Evolutionary conservation across 805 yeast genomes (phyloP), one percentile per base, ranked within the genome.

Genomic region (Lipomyces yamadae): DNA sequence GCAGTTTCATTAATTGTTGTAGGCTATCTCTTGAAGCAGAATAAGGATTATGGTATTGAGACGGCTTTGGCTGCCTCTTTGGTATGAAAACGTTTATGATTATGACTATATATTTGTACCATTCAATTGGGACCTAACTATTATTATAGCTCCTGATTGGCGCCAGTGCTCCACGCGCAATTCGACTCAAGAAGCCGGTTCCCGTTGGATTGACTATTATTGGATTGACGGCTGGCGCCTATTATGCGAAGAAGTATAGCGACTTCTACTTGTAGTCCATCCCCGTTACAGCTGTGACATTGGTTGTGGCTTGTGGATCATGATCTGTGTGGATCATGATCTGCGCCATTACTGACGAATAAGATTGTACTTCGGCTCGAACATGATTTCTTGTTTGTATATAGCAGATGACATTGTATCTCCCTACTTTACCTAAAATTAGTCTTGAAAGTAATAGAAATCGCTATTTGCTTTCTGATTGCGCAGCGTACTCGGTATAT

Each of bases 31-130:
- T 80, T 92, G 68, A 83, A 85, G 70, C 80, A 87, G 63, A 90
- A 91, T 76, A 87, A 86, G 68, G 92, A 90, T 75, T 85, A 85
- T 78, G 97, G 97, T 56, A 82, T 93, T 70, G 93, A 90, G 76
- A 76, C 89, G 18, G 97, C 97, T 0, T 79, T 92, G 63, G 89
- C 87, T 11, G 84, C 93, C 1, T 88, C 96, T 4, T 72, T 86
- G 1, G 74, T 90, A 55, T 24, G 67, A 57, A 53, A 15, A 37
- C 50, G 50, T 33, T 18, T 50, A 37, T 34, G 11, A 45, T 15
- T 18, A 10, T 30, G 15, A 29, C 18, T 15, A 7, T 7, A 30
- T 13, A 39, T 2, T 15, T 48, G 2, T 24, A 24, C 10, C 48
- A 15, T 15, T 7, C 10, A 42, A 42, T 42, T 10, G 15, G 8